phyloP scores from a whole-genome alignment of 2,329 filamentous ascomycete genomes.

The Mycosphaerella sp. region DNA sequence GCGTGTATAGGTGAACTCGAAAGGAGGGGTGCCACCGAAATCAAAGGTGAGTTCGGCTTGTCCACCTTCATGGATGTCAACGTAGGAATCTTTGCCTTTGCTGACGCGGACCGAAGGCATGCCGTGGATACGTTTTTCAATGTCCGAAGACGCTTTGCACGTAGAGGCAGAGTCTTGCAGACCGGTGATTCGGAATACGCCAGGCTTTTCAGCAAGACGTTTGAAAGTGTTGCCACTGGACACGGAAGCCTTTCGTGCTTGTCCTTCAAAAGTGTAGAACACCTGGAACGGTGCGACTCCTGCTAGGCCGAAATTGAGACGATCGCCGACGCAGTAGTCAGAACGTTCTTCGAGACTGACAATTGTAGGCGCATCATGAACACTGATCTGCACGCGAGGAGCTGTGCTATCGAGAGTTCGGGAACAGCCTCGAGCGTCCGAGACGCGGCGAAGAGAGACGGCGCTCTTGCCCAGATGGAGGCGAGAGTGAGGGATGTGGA shows the following conservation, averaged over 20 bases:
- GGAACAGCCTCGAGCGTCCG: conserved; percentile 80
- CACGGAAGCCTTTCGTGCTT: conserved; percentile 65
- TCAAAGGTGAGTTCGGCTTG: conserved; percentile 91
- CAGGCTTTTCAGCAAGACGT: conserved; percentile 85
- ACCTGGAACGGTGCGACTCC: conserved; percentile 90
- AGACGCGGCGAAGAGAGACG: conserved; percentile 81
- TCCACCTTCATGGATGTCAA: conserved; percentile 95
- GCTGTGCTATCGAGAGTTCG: conserved; percentile 59
- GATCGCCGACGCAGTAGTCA: conserved; percentile 94
- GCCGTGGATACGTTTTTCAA: conserved; percentile 79
- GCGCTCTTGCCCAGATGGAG: conserved; percentile 85
- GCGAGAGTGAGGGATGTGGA: conserved; percentile 77
- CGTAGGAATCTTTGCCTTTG: conserved; percentile 69
- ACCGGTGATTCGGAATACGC: conserved; percentile 78
- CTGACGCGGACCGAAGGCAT: conserved; percentile 88
- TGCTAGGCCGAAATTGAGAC: conserved; percentile 83
- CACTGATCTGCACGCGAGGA: conserved; percentile 78
- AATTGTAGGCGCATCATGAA: conserved; percentile 89
- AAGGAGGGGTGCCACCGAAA: conserved; percentile 91
- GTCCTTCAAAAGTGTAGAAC: conserved; percentile 79
- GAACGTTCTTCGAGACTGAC: conserved; percentile 74
- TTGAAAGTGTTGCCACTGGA: conserved; percentile 77
- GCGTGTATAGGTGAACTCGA: conserved; percentile 95
- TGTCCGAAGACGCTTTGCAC: conserved; percentile 71
- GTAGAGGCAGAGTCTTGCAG: conserved; percentile 83